Conservation (phyloP, 345 rosid genomes). For the Mallotus nudiflorus region DNA sequence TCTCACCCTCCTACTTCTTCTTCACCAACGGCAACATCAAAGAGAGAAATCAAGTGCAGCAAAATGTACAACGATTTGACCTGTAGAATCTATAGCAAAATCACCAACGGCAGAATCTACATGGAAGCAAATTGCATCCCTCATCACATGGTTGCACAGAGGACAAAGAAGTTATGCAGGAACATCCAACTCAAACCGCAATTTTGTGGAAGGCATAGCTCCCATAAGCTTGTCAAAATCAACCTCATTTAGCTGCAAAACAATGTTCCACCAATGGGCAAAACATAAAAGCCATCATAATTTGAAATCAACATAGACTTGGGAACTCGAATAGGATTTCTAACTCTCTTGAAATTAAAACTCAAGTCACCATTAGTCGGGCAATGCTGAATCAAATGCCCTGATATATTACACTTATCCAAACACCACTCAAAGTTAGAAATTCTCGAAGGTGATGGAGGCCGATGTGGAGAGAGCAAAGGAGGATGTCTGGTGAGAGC, state of each 20-base stretch:
- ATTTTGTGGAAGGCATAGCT: conserved; percentile 63
- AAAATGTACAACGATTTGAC: too few relatives aligned
- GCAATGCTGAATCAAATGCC: conserved; percentile 95
- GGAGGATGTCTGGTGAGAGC: too few relatives aligned
- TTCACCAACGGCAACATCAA: too few relatives aligned
- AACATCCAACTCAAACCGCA: conserved; percentile 78
- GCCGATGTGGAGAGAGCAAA: too few relatives aligned
- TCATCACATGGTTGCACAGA: conserved; percentile 79
- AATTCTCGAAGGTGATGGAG: too few relatives aligned
- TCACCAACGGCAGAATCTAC: too few relatives aligned
- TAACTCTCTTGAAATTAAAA: conserved; percentile 79
- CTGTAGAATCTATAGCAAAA: too few relatives aligned
- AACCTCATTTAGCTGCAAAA: conserved; percentile 91
- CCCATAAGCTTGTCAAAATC: conserved; percentile 91
- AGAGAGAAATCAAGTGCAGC: too few relatives aligned
- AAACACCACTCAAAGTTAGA: too few relatives aligned
- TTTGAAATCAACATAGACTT: conserved; percentile 92
- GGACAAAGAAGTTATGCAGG: conserved; percentile 94
- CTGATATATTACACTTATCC: conserved; percentile 86
- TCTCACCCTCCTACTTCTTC: too few relatives aligned
- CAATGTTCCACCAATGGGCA: conserved; percentile 91
- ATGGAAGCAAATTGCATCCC: conserved; percentile 82
- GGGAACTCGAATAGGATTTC: conserved; percentile 91
- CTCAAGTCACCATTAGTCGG: conserved; percentile 96
- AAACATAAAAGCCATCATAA: conserved; percentile 87